Percentiles rank a stretch among this genome's conserved stretches.
These are phyloP conservation scores for Talaromyces trachyspermus DNA, from an alignment of 495 filamentous ascomycete genomes.

Conservation along the genomic window DNA sequence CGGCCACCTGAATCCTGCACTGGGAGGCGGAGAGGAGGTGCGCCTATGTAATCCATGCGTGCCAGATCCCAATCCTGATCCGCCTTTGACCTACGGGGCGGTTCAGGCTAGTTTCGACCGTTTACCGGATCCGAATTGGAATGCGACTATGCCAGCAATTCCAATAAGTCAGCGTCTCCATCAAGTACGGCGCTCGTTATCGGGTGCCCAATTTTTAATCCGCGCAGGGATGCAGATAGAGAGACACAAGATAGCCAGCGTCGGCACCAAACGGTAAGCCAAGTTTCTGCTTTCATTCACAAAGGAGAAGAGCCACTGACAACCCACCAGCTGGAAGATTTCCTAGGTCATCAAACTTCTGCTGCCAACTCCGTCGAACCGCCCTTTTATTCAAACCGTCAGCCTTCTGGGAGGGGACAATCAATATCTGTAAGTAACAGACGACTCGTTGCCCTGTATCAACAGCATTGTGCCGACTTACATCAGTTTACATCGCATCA, in stretches of 20 bases:
- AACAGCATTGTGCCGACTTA: no score
- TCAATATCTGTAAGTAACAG: slow-evolving; percentile 5
- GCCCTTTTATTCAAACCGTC: background rate
- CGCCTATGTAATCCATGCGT: slow-evolving; percentile 93
- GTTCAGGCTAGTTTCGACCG: slow-evolving; percentile 21
- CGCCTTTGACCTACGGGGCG: slow-evolving; percentile 30
- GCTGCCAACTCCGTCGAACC: background rate
- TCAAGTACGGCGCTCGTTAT: slow-evolving; percentile 2
- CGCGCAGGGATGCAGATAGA: slow-evolving; percentile 1
- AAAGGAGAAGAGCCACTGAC: background rate
- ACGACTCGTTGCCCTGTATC: no score
- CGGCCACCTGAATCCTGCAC: slow-evolving; percentile 41
- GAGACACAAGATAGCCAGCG: background rate
- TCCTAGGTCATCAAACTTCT: background rate
- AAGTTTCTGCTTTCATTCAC: background rate
- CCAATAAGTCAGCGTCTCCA: slow-evolving; percentile 4
- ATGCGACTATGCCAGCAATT: slow-evolving; percentile 3
- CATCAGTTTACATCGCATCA: slow-evolving; percentile 2
- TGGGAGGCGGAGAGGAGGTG: slow-evolving; percentile 79
- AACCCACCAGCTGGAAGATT: background rate
- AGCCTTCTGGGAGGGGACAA: background rate
- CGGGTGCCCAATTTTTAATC: slow-evolving; percentile 1
- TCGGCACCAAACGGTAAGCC: slow-evolving; percentile 1
- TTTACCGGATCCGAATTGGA: slow-evolving; percentile 6
- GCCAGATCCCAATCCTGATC: slow-evolving; percentile 78